These are phyloP conservation scores for Pseudogymnoascus sp. DNA, from an alignment of 2,329 filamentous ascomycete species.

Conservation along the genomic window DNA sequence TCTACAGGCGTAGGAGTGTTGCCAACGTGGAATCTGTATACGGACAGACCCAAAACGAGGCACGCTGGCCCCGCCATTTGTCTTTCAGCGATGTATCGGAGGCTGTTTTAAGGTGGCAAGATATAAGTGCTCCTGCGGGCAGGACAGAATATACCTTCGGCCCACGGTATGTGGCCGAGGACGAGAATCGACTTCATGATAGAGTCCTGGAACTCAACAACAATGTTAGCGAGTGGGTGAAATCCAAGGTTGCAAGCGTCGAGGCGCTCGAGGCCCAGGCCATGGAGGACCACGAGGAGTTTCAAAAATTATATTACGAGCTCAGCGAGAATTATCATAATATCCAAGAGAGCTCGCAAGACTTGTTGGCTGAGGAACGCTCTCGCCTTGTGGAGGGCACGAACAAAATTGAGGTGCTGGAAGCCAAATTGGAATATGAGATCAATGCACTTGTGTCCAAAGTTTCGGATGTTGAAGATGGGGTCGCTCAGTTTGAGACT, in stretches of 20 bases:
- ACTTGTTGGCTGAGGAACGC: conserved; percentile 61
- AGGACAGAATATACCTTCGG: conserved; percentile 25
- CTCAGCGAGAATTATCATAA: conserved; percentile 61
- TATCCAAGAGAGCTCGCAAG: conserved; percentile 57
- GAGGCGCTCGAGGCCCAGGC: conserved; percentile 53
- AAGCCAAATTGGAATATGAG: conserved; percentile 87
- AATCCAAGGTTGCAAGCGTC: conserved; percentile 46
- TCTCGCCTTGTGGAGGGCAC: conserved; percentile 59
- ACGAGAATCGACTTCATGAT: conserved; percentile 47
- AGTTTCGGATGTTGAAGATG: conserved; percentile 79
- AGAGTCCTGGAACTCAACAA: conserved; percentile 43
- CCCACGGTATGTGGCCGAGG: conserved; percentile 37
- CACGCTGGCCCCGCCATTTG: conserved; percentile 60
- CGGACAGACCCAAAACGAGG: conserved; percentile 39
- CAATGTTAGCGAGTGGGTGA: conserved; percentile 52
- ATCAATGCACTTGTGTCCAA: conserved; percentile 70
- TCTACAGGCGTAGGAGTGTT: background rate
- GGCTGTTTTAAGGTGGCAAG: conserved; percentile 59
- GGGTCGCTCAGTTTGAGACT: conserved; percentile 67
- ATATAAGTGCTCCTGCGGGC: conserved; percentile 37
- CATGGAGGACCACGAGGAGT: conserved; percentile 52
- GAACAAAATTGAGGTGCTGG: conserved; percentile 70
- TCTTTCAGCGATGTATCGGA: conserved; percentile 71
- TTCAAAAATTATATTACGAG: conserved; percentile 60
- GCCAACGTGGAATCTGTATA: background rate